Evolutionary conservation across 2,329 filamentous ascomycete genomes (phyloP).

Genomic region (Penicillium sp.): DNA sequence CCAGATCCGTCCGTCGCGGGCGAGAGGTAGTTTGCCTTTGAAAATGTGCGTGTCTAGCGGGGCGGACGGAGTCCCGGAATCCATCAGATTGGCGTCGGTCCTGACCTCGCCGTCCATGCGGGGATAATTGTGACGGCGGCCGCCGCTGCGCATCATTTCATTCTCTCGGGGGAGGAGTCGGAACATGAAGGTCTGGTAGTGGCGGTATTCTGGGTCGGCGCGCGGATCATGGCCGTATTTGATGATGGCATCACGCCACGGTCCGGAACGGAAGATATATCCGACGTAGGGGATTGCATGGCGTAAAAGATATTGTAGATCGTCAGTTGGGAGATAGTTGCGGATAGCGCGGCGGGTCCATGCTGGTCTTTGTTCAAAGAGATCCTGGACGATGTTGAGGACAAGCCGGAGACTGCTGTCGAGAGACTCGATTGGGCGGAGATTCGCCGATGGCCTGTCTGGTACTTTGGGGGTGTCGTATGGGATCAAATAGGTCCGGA

Average conservation of each 20-base stretch:
- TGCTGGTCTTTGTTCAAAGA: slow-evolving; percentile 69
- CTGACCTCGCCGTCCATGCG: slow-evolving; percentile 12
- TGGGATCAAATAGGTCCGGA: slow-evolving; percentile 53
- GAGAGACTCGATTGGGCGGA: slow-evolving; percentile 46
- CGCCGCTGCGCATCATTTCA: slow-evolving; percentile 27
- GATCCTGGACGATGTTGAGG: slow-evolving; percentile 56
- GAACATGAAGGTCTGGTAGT: slow-evolving; percentile 87
- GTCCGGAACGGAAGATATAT: slow-evolving; percentile 88
- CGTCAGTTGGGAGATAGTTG: slow-evolving; percentile 57
- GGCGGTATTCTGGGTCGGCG: slow-evolving; percentile 64
- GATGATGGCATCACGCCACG: slow-evolving; percentile 84
- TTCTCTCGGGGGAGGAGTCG: slow-evolving; percentile 51
- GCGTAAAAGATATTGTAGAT: slow-evolving; percentile 56
- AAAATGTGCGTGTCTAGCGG: slow-evolving; percentile 60
- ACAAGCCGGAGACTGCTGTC: slow-evolving; percentile 58
- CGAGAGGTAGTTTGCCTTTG: slow-evolving; percentile 64
- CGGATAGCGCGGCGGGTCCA: slow-evolving; percentile 79
- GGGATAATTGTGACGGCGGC: slow-evolving; percentile 27
- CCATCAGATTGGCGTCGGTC: background rate
- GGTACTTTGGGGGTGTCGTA: slow-evolving; percentile 60
- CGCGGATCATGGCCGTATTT: slow-evolving; percentile 83
- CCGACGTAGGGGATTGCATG: slow-evolving; percentile 76
- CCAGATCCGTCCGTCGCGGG: slow-evolving; percentile 81
- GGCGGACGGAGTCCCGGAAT: background rate
- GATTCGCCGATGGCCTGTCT: slow-evolving; percentile 52